Conservation (phyloP, 1,284 basidiomycete genomes). For the Ustilago hordei region DNA sequence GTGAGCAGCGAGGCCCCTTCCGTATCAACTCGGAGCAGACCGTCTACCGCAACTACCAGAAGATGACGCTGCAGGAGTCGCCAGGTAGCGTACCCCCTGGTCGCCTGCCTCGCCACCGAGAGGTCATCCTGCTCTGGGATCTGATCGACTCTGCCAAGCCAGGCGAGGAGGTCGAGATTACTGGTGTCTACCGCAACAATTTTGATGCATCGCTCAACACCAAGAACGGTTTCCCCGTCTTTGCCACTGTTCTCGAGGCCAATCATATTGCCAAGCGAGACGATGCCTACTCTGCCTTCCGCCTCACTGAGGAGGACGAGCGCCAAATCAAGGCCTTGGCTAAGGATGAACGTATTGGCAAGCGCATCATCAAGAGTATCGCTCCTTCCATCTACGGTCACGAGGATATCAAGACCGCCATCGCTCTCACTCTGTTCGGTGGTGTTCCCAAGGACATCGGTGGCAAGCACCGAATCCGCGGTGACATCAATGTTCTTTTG, state of each 20-base stretch:
- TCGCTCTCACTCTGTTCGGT: constrained; percentile 93
- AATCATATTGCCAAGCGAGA: constrained; percentile 93
- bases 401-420: constrained; percentile 97
- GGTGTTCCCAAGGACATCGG: constrained; percentile 96
- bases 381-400: constrained; percentile 99
- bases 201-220: constrained; percentile 97
- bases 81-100: constrained; percentile 98
- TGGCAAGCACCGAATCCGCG: constrained; percentile 93
- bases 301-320: constrained; percentile 96
- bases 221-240: constrained; percentile 99
- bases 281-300: constrained; percentile 90
- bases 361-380: constrained; percentile 97
- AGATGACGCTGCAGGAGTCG: constrained; percentile 97
- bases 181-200: constrained; percentile 98
- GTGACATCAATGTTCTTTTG: constrained; percentile 95
- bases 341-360: constrained; percentile 91
- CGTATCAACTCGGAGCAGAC: constrained; percentile 98
- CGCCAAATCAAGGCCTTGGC: constrained; percentile 86
- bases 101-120: constrained; percentile 92
- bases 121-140: constrained; percentile 97
- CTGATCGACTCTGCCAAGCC: constrained; percentile 97
- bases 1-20: constrained; percentile 94
- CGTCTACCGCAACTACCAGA: constrained; percentile 98
- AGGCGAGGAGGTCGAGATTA: constrained; percentile 92
- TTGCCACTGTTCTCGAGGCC: constrained; percentile 96